phyloP scores from a whole-genome alignment of 495 filamentous ascomycete genomes.

The Letharia columbiana region DNA sequence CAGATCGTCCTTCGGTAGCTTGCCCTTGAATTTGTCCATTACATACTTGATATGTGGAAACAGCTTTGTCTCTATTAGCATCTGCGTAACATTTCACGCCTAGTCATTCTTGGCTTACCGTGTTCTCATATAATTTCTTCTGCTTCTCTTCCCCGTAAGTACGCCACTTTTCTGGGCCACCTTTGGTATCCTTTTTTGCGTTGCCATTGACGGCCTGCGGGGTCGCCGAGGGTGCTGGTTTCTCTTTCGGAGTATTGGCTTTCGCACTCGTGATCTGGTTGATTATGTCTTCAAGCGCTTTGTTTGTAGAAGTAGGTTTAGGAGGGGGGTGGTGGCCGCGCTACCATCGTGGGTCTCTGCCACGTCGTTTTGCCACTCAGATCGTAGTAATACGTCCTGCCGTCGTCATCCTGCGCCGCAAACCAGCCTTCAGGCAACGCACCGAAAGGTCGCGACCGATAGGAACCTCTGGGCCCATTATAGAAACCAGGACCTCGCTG shows the following conservation, averaged over 20 bases:
- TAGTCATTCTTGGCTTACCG: constrained; percentile 44
- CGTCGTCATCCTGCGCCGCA: constrained; percentile 53
- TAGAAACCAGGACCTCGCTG: constrained; percentile 54
- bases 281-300: constrained; percentile 74
- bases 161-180: constrained; percentile 68
- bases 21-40: constrained; percentile 73
- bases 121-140: constrained; percentile 88
- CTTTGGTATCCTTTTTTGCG: constrained; percentile 53
- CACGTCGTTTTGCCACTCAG: constrained; percentile 67
- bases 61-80: constrained; percentile 42
- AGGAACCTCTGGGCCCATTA: constrained; percentile 47
- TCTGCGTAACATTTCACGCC: background rate
- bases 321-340: constrained; percentile 51
- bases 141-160: constrained; percentile 72
- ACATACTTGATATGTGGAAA: constrained; percentile 76
- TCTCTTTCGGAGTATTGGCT: constrained; percentile 56
- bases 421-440: constrained; percentile 76
- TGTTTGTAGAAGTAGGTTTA: constrained; percentile 56
- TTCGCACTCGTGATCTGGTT: constrained; percentile 68
- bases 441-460: constrained; percentile 45
- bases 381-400: constrained; percentile 74
- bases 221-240: constrained; percentile 41
- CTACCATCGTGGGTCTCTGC: constrained; percentile 61
- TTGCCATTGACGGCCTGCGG: constrained; percentile 40
- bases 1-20: constrained; percentile 76